Percentiles rank a stretch among this genome's conserved stretches.
phyloP scores from a whole-genome alignment of 495 filamentous ascomycete species.

The Penicillium manginii region DNA sequence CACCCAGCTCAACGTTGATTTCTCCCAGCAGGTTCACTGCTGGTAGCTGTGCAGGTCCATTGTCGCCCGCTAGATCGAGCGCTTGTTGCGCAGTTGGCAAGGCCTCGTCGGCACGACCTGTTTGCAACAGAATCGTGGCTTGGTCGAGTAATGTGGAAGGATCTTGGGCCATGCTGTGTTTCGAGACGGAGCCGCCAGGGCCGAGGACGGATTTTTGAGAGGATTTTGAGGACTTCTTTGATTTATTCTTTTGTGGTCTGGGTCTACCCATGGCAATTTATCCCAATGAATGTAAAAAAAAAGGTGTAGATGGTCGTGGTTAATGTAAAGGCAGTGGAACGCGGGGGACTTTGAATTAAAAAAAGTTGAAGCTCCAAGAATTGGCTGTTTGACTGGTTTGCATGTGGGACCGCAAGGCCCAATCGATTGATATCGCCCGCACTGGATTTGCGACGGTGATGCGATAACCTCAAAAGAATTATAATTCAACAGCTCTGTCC shows the following conservation, averaged over 20 bases:
- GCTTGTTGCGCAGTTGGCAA: slow-evolving; percentile 66
- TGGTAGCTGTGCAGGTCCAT: slow-evolving; percentile 53
- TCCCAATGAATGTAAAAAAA: slow-evolving; percentile 4
- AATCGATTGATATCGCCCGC: slow-evolving; percentile 7
- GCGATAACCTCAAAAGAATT: slow-evolving; percentile 15
- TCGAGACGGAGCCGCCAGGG: slow-evolving; percentile 47
- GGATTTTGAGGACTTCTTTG: slow-evolving; percentile 50
- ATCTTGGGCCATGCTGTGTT: slow-evolving; percentile 52
- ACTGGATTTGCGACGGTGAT: slow-evolving; percentile 16
- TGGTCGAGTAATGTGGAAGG: slow-evolving; percentile 63
- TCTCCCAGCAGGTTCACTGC: slow-evolving; percentile 81
- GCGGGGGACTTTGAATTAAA: slow-evolving; percentile 21
- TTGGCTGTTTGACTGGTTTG: slow-evolving; percentile 54
- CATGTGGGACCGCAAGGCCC: slow-evolving; percentile 44
- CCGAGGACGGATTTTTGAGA: slow-evolving; percentile 52
- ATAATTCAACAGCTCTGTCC: slow-evolving; percentile 2
- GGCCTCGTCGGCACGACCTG: slow-evolving; percentile 69
- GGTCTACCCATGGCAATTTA: slow-evolving; percentile 50
- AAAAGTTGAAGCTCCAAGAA: slow-evolving; percentile 40
- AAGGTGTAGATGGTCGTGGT: slow-evolving; percentile 9
- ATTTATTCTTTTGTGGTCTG: slow-evolving; percentile 50
- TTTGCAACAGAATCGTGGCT: slow-evolving; percentile 70
- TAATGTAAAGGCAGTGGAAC: slow-evolving; percentile 1
- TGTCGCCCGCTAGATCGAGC: slow-evolving; percentile 49
- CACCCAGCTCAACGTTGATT: slow-evolving; percentile 82